phyloP scores from a whole-genome alignment of 148 eudicot species.

The Persicaria tinctoria region DNA sequence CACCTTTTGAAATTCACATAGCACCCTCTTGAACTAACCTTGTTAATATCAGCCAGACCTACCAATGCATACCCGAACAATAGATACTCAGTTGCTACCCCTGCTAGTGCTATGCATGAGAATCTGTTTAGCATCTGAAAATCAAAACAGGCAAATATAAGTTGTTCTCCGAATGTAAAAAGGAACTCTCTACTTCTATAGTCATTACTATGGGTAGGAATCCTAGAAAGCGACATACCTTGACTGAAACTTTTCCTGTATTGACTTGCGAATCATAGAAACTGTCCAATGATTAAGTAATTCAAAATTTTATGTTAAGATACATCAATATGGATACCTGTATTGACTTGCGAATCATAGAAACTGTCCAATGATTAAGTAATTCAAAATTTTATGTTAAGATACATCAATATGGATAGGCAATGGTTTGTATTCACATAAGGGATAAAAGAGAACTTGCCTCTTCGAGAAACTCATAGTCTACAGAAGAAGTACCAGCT shows the following conservation, averaged over 20 bases:
- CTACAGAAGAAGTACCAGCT: slow-evolving; percentile 93
- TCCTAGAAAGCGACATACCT: slow-evolving; percentile 29
- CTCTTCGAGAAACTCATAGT: slow-evolving; percentile 79
- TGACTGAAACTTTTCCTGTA: slow-evolving; percentile 64
- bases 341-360: too few species aligned
- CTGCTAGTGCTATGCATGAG: slow-evolving; percentile 91
- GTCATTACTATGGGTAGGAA: background rate
- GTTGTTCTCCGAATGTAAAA: background rate
- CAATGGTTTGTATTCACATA: background rate
- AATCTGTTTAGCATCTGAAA: slow-evolving; percentile 82
- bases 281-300: background rate
- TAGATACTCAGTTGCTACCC: slow-evolving; percentile 95
- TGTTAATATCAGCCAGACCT: slow-evolving; percentile 72
- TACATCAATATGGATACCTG: too few species aligned
- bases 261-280: slow-evolving; percentile 44
- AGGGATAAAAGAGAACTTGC: slow-evolving; percentile 21
- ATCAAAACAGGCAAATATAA: background rate
- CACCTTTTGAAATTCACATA: too few species aligned
- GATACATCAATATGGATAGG: background rate
- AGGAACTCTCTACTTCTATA: background rate
- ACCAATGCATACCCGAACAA: slow-evolving; percentile 78
- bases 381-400: too few species aligned
- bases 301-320: background rate
- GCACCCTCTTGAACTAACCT: slow-evolving; percentile 28
- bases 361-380: too few species aligned